Percentiles rank a stretch among this genome's conserved stretches.
Evolutionary conservation across 2,329 filamentous ascomycete species (phyloP).

Genomic region (Chrysosporium queenslandicum): DNA sequence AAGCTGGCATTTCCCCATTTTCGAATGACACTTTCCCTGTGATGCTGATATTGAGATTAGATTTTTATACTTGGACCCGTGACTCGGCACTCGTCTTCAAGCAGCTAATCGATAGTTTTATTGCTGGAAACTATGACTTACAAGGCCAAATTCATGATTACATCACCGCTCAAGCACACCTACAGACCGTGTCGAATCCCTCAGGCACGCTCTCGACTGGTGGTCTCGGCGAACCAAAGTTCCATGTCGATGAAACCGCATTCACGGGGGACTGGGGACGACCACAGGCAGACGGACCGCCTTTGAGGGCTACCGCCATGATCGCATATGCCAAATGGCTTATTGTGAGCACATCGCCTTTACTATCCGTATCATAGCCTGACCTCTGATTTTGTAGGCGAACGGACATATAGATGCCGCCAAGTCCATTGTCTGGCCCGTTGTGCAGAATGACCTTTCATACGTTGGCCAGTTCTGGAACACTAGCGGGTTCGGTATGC

Average conservation of each 20-base stretch:
- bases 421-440: conserved; percentile 54
- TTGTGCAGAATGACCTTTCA: conserved; percentile 62
- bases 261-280: conserved; percentile 63
- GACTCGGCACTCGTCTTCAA: conserved; percentile 66
- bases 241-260: conserved; percentile 50
- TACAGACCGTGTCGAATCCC: conserved; percentile 58
- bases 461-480: conserved; percentile 67
- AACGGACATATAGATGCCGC: conserved; percentile 49
- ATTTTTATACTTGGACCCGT: conserved; percentile 70
- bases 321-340: conserved; percentile 52
- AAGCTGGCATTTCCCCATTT: not conserved
- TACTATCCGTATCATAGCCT: not conserved
- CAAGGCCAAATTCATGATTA: conserved; percentile 57
- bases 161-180: conserved; percentile 53
- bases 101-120: conserved; percentile 57
- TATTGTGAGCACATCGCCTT: conserved; percentile 32
- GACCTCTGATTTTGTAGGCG: conserved; percentile 16
- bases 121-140: conserved; percentile 49
- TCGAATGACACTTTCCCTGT: no score
- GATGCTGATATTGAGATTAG: conserved; percentile 31
- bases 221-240: conserved; percentile 63
- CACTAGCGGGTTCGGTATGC: conserved; percentile 44
- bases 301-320: conserved; percentile 27
- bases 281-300: conserved; percentile 50
- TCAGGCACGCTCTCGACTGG: conserved; percentile 47